phyloP scores from a whole-genome alignment of 2,329 filamentous ascomycete genomes.

The Achaetomium macrosporum region DNA sequence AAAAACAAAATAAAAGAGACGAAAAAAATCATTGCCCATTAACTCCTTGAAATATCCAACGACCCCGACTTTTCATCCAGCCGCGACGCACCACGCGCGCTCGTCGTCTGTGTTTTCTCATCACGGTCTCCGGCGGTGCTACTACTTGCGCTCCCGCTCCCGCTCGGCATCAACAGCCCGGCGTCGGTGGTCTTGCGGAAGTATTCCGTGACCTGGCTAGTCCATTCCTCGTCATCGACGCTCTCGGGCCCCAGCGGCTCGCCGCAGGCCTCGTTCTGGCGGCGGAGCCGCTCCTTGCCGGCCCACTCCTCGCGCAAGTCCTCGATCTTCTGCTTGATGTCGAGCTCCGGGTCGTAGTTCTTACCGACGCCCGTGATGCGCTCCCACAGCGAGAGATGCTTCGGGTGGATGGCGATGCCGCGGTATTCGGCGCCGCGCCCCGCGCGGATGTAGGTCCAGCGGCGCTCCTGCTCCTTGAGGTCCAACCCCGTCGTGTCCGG shows the following conservation, averaged over 20 bases:
- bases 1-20: too few relatives aligned
- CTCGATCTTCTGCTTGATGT: constrained; percentile 77
- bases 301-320: constrained; percentile 68
- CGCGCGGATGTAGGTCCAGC: constrained; percentile 79
- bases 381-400: constrained; percentile 86
- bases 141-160: background rate
- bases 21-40: too few relatives aligned
- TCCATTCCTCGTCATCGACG: constrained; percentile 44
- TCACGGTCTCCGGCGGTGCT: background rate
- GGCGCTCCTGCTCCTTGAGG: constrained; percentile 92
- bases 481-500: constrained; percentile 97
- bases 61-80: constrained; percentile 12
- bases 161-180: background rate
- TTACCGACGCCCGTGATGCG: constrained; percentile 71
- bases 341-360: constrained; percentile 73
- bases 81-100: background rate
- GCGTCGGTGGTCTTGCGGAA: constrained; percentile 37
- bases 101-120: background rate
- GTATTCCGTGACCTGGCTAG: constrained; percentile 49
- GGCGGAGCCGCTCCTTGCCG: constrained; percentile 43
- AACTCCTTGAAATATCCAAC: background rate
- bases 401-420: constrained; percentile 84
- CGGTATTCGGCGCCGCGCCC: constrained; percentile 80
- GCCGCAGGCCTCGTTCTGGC: constrained; percentile 30
- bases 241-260: constrained; percentile 16